Percentiles rank a stretch among this genome's conserved stretches.
Conservation (phyloP, 1,284 basidiomycete species). For the Tilletia setariae region DNA sequence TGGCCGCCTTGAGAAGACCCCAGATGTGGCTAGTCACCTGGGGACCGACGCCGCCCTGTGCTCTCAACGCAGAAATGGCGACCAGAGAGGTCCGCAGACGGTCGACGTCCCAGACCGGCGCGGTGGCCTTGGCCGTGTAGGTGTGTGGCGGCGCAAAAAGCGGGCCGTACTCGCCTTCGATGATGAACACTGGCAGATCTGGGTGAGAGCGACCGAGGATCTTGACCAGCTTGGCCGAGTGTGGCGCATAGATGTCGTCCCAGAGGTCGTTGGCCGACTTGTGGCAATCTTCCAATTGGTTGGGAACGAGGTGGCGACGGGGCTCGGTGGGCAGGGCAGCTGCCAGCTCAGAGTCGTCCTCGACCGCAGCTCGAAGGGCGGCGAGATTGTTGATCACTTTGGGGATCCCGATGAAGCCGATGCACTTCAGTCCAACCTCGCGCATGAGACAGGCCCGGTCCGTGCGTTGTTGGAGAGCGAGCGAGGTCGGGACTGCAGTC, state of each 20-base stretch:
- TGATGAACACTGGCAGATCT: conserved; percentile 73
- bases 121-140: conserved; percentile 51
- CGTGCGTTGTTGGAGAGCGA: conserved; percentile 63
- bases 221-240: conserved; percentile 79
- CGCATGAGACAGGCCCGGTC: conserved; percentile 74
- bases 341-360: conserved; percentile 42
- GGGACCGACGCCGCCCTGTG: conserved; percentile 79
- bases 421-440: conserved; percentile 87
- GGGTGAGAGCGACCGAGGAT: conserved; percentile 77
- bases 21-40: conserved; percentile 89
- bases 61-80: conserved; percentile 83
- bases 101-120: conserved; percentile 65
- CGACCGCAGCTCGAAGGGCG: conserved; percentile 46
- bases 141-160: conserved; percentile 70
- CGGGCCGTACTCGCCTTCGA: conserved; percentile 80
- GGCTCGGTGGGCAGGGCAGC: conserved; percentile 38
- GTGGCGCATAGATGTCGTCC: conserved; percentile 87
- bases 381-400: conserved; percentile 58
- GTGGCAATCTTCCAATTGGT: conserved; percentile 28
- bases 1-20: conserved; percentile 76
- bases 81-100: conserved; percentile 82
- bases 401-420: conserved; percentile 86
- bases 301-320: conserved; percentile 37
- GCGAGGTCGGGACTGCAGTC: conserved; percentile 63
- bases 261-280: conserved; percentile 59